Evolutionary conservation across 2,329 filamentous ascomycete species (phyloP), one percentile per base, ranked within the genome.

Genomic region (Penicillium griseofulvum): DNA sequence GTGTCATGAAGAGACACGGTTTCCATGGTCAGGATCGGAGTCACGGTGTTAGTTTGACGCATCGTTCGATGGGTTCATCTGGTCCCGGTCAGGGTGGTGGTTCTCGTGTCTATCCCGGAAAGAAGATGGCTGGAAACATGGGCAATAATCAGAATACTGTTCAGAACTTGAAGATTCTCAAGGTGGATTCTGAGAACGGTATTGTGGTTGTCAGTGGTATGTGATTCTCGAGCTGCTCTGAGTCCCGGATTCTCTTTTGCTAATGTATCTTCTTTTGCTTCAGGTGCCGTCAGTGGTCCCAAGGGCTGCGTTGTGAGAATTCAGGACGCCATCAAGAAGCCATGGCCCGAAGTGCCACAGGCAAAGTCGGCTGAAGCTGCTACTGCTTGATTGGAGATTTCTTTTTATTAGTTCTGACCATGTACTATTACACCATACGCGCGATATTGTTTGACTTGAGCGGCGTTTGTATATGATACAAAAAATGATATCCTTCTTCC

Each of bases 101-200:
- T 77, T 95, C 90, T 60, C 86, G 94, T 76, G 93, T 99, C 24
- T 80, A 91, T 70, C 94, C 94, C 0, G 94, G 94, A 57, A 99
- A 99, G 85, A 94, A 91, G 78, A 99, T 99, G 94, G 86, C 94
- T 4, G 94, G 94, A 52, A 86, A 90, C 56, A 97, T 99, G 94
- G 94, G 94, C 61, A 89, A 88, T 62, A 84, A 96, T 74, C 86
- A 85, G 64, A 89, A 91, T 53, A 99, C 94, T 45, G 83, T 94
- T 55, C 92, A 97, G 81, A 97, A 96, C 76, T 78, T 97, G 65
- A 89, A 88, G 76, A 86, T 99, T 50, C 78, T 99, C 72, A 87
- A 91, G 80, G 87, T 96, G 33, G 91, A 97, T 76, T 83, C 87
- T 65, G 87, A 89, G 73, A 87, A 92, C 68, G 94, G 94, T 19